These are phyloP conservation scores for Daldinia sp. DNA, from an alignment of 2,329 filamentous ascomycete genomes.

Conservation along the genomic window DNA sequence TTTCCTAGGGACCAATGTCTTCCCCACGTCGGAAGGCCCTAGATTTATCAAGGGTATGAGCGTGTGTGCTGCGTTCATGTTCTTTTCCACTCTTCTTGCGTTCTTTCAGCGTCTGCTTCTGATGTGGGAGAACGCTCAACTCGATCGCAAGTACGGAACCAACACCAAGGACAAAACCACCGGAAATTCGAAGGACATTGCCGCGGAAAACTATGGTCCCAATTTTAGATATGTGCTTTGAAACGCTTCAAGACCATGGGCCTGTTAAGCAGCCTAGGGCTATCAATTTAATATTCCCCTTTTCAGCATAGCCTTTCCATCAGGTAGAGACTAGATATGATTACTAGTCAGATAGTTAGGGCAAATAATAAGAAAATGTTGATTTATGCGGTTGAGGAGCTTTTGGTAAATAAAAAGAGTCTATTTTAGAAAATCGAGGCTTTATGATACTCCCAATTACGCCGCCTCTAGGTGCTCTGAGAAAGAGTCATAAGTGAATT, in stretches of 20 bases:
- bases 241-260: not conserved
- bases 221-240: conserved; percentile 45
- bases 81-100: conserved; percentile 45
- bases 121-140: conserved; percentile 43
- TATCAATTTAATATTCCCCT: not conserved
- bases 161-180: conserved; percentile 17
- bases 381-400: not conserved
- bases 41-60: conserved; percentile 46
- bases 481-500: not conserved
- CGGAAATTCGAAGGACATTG: conserved; percentile 23
- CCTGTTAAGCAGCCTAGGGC: not conserved
- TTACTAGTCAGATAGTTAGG: not conserved
- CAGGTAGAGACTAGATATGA: not conserved
- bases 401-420: not conserved
- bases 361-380: not conserved
- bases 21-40: conserved; percentile 38
- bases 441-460: not conserved
- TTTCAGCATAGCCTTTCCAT: not conserved
- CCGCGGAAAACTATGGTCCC: conserved; percentile 44
- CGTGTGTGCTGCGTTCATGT: conserved; percentile 49
- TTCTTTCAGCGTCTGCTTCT: conserved; percentile 41
- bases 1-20: conserved; percentile 47
- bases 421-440: not conserved
- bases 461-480: not conserved
- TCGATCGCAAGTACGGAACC: conserved; percentile 44